Evolutionary conservation across 2,329 filamentous ascomycete genomes (phyloP).

Genomic region (Cercospora sp.): DNA sequence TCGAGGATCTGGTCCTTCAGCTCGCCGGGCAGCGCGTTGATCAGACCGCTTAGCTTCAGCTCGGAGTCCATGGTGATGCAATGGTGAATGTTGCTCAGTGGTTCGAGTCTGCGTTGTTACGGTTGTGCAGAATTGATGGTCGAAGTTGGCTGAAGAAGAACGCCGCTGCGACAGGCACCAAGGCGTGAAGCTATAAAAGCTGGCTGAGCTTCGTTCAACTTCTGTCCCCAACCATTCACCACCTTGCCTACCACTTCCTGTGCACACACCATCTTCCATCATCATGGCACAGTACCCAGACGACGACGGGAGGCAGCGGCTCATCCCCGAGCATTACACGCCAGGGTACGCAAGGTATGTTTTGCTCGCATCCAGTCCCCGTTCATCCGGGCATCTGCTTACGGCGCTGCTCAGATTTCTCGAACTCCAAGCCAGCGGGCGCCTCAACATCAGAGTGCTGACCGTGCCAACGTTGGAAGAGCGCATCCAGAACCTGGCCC

Average conservation of each 20-base stretch:
- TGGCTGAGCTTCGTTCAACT: background rate
- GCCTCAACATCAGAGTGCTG: background rate
- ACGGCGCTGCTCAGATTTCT: background rate
- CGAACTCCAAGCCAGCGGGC: background rate
- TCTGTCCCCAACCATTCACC: background rate
- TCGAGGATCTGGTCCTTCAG: background rate
- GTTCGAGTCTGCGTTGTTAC: background rate
- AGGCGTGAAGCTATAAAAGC: background rate
- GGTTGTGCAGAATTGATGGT: background rate
- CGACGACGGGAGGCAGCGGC: background rate
- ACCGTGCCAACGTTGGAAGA: background rate
- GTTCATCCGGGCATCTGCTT: background rate
- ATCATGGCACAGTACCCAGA: background rate
- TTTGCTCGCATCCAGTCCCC: background rate
- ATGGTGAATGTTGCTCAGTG: background rate
- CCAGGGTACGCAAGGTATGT: background rate
- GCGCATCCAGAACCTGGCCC: slow-evolving; percentile 6
- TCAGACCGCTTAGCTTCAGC: background rate
- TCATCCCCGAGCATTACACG: background rate
- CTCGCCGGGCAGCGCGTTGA: background rate
- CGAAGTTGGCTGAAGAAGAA: background rate
- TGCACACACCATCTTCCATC: background rate
- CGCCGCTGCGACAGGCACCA: background rate
- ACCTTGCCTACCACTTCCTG: background rate
- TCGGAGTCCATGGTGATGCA: background rate